Conservation (phyloP, 108 stramenopile genomes). For the Conticribra weissflogii region DNA sequence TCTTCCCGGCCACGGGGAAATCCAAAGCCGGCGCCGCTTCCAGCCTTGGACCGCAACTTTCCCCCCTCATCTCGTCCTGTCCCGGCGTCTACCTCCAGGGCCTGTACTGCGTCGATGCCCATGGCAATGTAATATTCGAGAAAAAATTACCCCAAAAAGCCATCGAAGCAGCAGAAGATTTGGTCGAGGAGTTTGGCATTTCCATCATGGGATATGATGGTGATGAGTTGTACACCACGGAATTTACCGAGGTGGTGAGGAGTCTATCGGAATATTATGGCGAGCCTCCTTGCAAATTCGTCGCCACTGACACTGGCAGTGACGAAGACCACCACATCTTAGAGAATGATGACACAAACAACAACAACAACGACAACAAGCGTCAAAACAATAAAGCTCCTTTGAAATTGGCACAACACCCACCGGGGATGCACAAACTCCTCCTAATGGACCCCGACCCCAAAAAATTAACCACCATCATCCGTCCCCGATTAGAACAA, state of each 20-base stretch:
- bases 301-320: too few relatives aligned
- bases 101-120: constrained; percentile 76
- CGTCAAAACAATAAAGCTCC: constrained; percentile 11
- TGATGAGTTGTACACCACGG: constrained; percentile 73
- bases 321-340: too few relatives aligned
- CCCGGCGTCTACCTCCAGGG: constrained; percentile 77
- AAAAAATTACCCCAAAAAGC: constrained; percentile 59
- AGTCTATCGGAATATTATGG: constrained; percentile 77
- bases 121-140: constrained; percentile 88
- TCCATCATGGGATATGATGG: constrained; percentile 89
- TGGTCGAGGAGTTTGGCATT: constrained; percentile 60
- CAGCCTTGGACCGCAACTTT: constrained; percentile 56
- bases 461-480: constrained; percentile 48
- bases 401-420: constrained; percentile 44
- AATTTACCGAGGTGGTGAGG: constrained; percentile 51
- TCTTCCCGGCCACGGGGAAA: constrained; percentile 92
- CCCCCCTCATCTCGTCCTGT: constrained; percentile 26
- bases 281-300: too few relatives aligned
- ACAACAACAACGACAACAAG: too few relatives aligned
- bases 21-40: constrained; percentile 71
- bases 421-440: constrained; percentile 78
- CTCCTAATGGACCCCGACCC: constrained; percentile 78
- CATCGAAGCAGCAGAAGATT: constrained; percentile 62
- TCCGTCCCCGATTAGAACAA: constrained; percentile 74
- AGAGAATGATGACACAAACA: too few relatives aligned